Conservation (phyloP, 495 filamentous ascomycete species). For the Xylaria venustula region DNA sequence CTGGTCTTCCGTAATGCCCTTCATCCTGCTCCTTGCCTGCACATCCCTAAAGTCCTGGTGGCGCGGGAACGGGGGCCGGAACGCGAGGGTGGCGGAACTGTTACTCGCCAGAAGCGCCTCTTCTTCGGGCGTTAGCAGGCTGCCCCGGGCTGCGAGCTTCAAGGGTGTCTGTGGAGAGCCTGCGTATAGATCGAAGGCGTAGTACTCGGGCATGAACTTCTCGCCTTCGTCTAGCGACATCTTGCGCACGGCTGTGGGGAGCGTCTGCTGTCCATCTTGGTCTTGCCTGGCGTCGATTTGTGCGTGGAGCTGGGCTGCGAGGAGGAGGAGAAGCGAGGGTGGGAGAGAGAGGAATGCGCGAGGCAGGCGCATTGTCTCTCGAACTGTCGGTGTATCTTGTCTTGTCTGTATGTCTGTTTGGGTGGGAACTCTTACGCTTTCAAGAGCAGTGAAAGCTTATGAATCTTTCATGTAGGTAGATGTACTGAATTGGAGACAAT, state of each 20-base stretch:
- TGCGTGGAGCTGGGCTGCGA: constrained; percentile 32
- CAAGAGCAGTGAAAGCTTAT: neutral
- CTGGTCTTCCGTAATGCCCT: neutral
- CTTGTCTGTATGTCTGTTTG: too few relatives aligned
- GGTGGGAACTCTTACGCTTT: neutral
- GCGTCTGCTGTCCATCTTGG: constrained; percentile 4
- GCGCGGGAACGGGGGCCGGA: constrained; percentile 38
- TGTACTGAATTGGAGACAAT: too few relatives aligned
- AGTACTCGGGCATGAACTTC: constrained; percentile 74
- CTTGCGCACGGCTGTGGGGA: constrained; percentile 58
- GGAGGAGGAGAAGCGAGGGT: constrained; percentile 48
- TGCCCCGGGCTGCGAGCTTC: constrained; percentile 17
- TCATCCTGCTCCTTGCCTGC: neutral
- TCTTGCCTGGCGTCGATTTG: constrained; percentile 21
- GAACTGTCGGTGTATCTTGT: too few relatives aligned
- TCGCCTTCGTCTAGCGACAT: constrained; percentile 81
- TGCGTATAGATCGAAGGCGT: constrained; percentile 34
- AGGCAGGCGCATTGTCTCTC: constrained; percentile 39
- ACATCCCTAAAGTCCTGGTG: constrained; percentile 22
- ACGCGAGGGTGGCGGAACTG: constrained; percentile 27
- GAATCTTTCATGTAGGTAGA: too few relatives aligned
- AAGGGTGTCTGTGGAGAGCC: constrained; percentile 11
- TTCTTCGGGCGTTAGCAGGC: constrained; percentile 15
- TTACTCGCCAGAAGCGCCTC: constrained; percentile 24
- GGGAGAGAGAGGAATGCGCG: constrained; percentile 42